phyloP scores from a whole-genome alignment of 73 alveolate species.

The Stentor roeselii region DNA sequence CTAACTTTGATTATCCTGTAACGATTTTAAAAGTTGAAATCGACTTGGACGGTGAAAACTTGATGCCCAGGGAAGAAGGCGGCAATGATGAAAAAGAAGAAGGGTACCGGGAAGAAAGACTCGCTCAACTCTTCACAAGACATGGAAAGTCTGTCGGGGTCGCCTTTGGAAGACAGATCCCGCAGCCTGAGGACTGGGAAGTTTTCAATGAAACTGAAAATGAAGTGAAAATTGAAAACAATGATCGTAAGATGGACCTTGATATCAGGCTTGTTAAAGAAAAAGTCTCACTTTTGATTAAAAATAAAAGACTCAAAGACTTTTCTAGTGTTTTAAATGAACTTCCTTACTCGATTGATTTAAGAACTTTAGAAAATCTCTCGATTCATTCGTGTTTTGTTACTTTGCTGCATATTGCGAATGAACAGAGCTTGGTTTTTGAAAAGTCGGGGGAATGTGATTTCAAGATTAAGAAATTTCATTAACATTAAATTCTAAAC shows the following conservation, averaged over 20 bases:
- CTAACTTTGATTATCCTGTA: neutral
- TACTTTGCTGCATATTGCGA: constrained; percentile 45
- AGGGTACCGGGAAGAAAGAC: neutral
- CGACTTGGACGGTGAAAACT: neutral
- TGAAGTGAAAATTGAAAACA: too few relatives aligned
- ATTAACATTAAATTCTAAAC: constrained; percentile 36
- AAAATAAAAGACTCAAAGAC: neutral
- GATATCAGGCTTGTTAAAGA: neutral
- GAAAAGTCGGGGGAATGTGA: constrained; percentile 24
- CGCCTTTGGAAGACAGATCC: neutral
- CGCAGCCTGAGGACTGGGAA: neutral
- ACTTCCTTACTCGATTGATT: neutral
- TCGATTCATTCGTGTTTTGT: constrained; percentile 47
- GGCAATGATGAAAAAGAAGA: neutral
- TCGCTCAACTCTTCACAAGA: neutral
- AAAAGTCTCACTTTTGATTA: too few relatives aligned
- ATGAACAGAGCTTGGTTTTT: constrained; percentile 34
- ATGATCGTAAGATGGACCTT: neutral
- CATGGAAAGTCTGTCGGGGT: neutral
- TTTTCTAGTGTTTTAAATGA: too few relatives aligned
- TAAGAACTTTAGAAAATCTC: neutral
- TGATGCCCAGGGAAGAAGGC: neutral
- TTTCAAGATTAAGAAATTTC: neutral
- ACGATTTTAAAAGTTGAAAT: neutral
- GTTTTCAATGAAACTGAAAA: too few relatives aligned